Evolutionary conservation across 1,139 yeast species (phyloP).

Genomic region (Blastobotrys apis): DNA sequence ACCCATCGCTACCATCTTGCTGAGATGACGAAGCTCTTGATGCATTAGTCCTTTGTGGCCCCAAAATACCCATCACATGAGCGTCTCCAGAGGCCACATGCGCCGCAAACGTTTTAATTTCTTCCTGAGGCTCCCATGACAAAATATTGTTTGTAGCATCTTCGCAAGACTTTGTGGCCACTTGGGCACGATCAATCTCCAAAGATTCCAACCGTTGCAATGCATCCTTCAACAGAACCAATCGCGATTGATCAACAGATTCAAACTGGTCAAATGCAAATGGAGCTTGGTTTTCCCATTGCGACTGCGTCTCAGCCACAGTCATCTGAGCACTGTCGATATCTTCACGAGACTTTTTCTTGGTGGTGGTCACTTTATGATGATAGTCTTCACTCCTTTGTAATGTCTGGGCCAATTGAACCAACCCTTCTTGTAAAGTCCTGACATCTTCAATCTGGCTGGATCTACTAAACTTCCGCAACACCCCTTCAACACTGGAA

Average conservation of each 20-base stretch:
- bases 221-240: conserved; percentile 62
- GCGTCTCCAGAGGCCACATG: conserved; percentile 34
- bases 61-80: conserved; percentile 5
- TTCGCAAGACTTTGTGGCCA: conserved; percentile 46
- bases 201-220: conserved; percentile 67
- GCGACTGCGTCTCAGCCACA: conserved; percentile 28
- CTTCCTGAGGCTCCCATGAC: conserved; percentile 55
- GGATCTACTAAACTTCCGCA: conserved; percentile 26
- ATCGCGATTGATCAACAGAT: conserved; percentile 62
- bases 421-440: conserved; percentile 29
- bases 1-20: background rate
- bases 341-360: conserved; percentile 18
- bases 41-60: conserved; percentile 3
- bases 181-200: conserved; percentile 37
- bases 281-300: conserved; percentile 79
- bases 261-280: conserved; percentile 73
- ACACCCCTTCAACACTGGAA: conserved; percentile 34
- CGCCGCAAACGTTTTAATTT: conserved; percentile 53
- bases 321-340: conserved; percentile 25
- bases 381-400: conserved; percentile 21
- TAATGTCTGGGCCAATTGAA: conserved; percentile 26
- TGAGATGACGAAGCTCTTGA: background rate
- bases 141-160: conserved; percentile 61
- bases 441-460: conserved; percentile 33
- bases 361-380: conserved; percentile 22